These are phyloP conservation scores for Apiospora phragmitis DNA, from an alignment of 2,329 filamentous ascomycete genomes.

Conservation along the genomic window DNA sequence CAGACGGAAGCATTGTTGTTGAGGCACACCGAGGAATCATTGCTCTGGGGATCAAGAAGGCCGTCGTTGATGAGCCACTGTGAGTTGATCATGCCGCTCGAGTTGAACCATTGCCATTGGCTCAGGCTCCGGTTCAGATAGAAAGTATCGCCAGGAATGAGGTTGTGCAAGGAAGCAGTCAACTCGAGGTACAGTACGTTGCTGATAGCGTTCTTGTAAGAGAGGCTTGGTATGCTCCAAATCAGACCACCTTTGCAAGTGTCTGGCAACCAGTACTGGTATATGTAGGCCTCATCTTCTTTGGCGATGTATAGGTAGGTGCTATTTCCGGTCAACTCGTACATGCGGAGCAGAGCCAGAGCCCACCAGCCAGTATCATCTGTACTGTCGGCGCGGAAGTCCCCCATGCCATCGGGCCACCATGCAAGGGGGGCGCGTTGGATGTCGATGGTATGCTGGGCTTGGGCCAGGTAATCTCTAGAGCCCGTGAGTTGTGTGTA, in stretches of 20 bases:
- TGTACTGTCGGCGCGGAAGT: slow-evolving; percentile 41
- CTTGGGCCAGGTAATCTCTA: slow-evolving; percentile 30
- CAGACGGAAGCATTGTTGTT: slow-evolving; percentile 41
- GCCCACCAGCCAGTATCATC: slow-evolving; percentile 54
- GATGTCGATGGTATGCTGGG: slow-evolving; percentile 31
- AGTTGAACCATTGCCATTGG: slow-evolving; percentile 46
- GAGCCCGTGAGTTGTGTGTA: slow-evolving; percentile 35
- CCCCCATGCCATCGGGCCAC: slow-evolving; percentile 38
- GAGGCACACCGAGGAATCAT: slow-evolving; percentile 20
- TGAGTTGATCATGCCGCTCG: slow-evolving; percentile 40
- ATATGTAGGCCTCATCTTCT: slow-evolving; percentile 49
- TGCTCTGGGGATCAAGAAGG: slow-evolving; percentile 30
- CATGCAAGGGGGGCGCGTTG: slow-evolving; percentile 34
- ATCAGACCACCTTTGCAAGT: slow-evolving; percentile 43
- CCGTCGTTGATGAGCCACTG: slow-evolving; percentile 44
- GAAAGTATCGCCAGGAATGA: slow-evolving; percentile 33
- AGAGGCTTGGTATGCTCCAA: slow-evolving; percentile 44
- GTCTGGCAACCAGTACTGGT: slow-evolving; percentile 40
- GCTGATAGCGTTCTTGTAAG: slow-evolving; percentile 43
- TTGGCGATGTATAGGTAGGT: slow-evolving; percentile 47
- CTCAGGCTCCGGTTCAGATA: slow-evolving; percentile 22
- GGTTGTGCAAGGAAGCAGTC: slow-evolving; percentile 44
- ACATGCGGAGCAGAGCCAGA: slow-evolving; percentile 48
- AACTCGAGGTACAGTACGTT: slow-evolving; percentile 49
- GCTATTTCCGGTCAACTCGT: slow-evolving; percentile 44